phyloP scores from a whole-genome alignment of 2,329 filamentous ascomycete genomes.

The Lasiodiplodia citricola region DNA sequence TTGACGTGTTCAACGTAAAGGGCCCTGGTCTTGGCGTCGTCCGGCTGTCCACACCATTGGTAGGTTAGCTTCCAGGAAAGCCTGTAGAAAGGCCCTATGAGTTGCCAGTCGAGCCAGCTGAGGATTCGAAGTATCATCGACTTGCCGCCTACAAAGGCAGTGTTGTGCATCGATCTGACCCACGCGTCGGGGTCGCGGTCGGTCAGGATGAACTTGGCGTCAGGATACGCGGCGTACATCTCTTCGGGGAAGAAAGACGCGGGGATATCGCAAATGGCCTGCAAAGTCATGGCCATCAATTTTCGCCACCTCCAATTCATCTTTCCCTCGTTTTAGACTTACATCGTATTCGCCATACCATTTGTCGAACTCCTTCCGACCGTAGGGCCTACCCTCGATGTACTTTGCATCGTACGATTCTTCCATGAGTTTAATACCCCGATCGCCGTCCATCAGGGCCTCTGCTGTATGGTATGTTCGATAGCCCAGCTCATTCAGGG shows the following conservation, averaged over 20 bases:
- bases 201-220: conserved; percentile 33
- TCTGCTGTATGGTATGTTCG: conserved; percentile 8
- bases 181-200: conserved; percentile 22
- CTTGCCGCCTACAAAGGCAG: background rate
- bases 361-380: conserved; percentile 41
- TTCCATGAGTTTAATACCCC: conserved; percentile 33
- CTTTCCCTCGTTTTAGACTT: background rate
- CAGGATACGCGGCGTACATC: conserved; percentile 30
- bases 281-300: background rate
- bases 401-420: conserved; percentile 44
- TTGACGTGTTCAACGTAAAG: conserved; percentile 29
- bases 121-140: background rate
- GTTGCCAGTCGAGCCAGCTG: background rate
- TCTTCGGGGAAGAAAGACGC: conserved; percentile 30
- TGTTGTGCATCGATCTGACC: conserved; percentile 24
- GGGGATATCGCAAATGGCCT: conserved; percentile 30
- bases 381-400: conserved; percentile 34
- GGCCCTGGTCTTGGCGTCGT: background rate
- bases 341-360: conserved; percentile 38
- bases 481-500: conserved; percentile 2
- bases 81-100: background rate
- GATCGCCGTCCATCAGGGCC: background rate
- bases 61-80: background rate
- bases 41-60: background rate
- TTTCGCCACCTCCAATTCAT: background rate